phyloP scores from a whole-genome alignment of 2,329 filamentous ascomycete genomes.

The Microsporum audouinii region DNA sequence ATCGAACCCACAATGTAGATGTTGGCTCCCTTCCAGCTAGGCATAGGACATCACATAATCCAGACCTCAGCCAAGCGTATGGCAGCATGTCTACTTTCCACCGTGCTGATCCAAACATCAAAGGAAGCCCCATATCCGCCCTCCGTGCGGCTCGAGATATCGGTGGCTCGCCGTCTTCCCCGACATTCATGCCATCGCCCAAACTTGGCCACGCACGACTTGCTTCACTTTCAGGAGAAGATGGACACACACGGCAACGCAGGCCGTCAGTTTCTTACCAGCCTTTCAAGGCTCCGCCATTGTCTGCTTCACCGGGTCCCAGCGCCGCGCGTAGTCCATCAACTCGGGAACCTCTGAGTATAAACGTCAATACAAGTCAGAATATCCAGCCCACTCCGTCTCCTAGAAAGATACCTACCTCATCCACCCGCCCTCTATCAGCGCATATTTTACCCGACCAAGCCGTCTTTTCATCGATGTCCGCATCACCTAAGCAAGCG shows the following conservation, averaged over 20 bases:
- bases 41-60: slow-evolving; percentile 40
- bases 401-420: slow-evolving; percentile 12
- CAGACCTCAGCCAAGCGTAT: slow-evolving; percentile 66
- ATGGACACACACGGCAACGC: slow-evolving; percentile 41
- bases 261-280: slow-evolving; percentile 82
- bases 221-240: slow-evolving; percentile 42
- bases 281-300: slow-evolving; percentile 88
- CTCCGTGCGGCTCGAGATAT: slow-evolving; percentile 56
- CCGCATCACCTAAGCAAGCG: slow-evolving; percentile 66
- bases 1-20: slow-evolving; percentile 34
- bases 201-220: slow-evolving; percentile 39
- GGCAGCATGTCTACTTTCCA: slow-evolving; percentile 84
- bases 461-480: slow-evolving; percentile 52
- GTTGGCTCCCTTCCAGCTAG: slow-evolving; percentile 63
- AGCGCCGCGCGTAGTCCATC: slow-evolving; percentile 34
- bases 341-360: background rate
- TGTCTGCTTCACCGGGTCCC: slow-evolving; percentile 66
- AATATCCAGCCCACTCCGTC: slow-evolving; percentile 30
- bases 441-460: slow-evolving; percentile 49
- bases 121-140: slow-evolving; percentile 76
- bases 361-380: slow-evolving; percentile 10
- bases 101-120: slow-evolving; percentile 59
- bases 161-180: slow-evolving; percentile 38
- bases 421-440: slow-evolving; percentile 16
- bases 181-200: slow-evolving; percentile 37